A percentile compares a stretch with the other conserved stretches of the same genome.
Conservation (phyloP, 1,284 basidiomycete species). For the Amylostereum chailletii region DNA sequence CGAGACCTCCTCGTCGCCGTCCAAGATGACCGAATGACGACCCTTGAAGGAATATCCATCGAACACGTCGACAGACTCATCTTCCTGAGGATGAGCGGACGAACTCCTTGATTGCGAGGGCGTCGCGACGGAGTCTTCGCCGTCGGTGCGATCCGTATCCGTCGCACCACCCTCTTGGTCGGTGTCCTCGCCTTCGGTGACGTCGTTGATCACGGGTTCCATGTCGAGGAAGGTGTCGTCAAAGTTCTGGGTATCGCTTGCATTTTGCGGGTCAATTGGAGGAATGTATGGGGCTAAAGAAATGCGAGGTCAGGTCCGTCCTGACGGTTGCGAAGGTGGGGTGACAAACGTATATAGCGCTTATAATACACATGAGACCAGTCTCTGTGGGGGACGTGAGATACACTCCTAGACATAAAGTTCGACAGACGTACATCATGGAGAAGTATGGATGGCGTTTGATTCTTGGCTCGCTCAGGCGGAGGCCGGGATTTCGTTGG, state of each 20-base stretch:
- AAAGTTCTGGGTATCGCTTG: slow-evolving; percentile 95
- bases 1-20: slow-evolving; percentile 50
- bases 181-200: slow-evolving; percentile 39
- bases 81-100: slow-evolving; percentile 34
- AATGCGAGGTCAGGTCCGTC: slow-evolving; percentile 4
- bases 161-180: slow-evolving; percentile 38
- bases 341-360: slow-evolving; percentile 74
- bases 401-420: slow-evolving; percentile 8
- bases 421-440: slow-evolving; percentile 69
- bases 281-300: slow-evolving; percentile 89
- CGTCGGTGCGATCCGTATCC: slow-evolving; percentile 64
- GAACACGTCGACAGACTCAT: slow-evolving; percentile 64
- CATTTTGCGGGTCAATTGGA: slow-evolving; percentile 86
- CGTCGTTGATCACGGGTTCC: slow-evolving; percentile 79
- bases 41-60: slow-evolving; percentile 88
- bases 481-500: slow-evolving; percentile 83
- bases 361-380: slow-evolving; percentile 93
- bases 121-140: slow-evolving; percentile 60
- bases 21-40: slow-evolving; percentile 67
- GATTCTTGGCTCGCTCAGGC: slow-evolving; percentile 89
- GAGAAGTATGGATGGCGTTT: slow-evolving; percentile 94
- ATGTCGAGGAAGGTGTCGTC: slow-evolving; percentile 96
- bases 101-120: slow-evolving; percentile 68
- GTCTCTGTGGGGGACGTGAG: slow-evolving; percentile 43
- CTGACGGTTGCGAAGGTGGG: slow-evolving; percentile 2